phyloP scores from a whole-genome alignment of 495 filamentous ascomycete species.

The Penicillium argentinense region DNA sequence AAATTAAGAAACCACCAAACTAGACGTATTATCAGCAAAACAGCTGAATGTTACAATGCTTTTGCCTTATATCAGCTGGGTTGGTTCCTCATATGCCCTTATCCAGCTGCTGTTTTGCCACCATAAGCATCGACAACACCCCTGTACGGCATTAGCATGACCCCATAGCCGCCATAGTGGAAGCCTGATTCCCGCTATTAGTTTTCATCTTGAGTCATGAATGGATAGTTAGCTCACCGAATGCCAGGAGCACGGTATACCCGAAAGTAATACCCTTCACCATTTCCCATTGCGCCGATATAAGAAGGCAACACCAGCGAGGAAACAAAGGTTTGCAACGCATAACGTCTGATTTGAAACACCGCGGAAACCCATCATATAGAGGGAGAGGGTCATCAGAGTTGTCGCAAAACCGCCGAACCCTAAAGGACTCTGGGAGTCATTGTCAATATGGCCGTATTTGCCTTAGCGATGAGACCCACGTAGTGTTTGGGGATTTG shows the following conservation, averaged over 20 bases:
- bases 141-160: constrained; percentile 19
- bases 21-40: too few relatives aligned
- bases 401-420: constrained; percentile 11
- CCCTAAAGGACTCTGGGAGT: too few relatives aligned
- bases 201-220: too few relatives aligned
- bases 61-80: too few relatives aligned
- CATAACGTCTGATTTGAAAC: constrained; percentile 7
- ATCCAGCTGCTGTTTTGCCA: too few relatives aligned
- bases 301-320: constrained; percentile 9
- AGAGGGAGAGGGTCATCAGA: constrained; percentile 4
- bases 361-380: constrained; percentile 9
- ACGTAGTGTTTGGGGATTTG: too few relatives aligned
- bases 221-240: constrained; percentile 20
- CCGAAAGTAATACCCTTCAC: constrained; percentile 8
- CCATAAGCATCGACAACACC: constrained; percentile 20
- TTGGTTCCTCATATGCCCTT: too few relatives aligned
- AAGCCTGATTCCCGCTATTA: constrained; percentile 6
- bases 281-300: constrained; percentile 15
- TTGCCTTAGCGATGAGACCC: too few relatives aligned
- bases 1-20: too few relatives aligned
- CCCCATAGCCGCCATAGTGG: constrained; percentile 23
- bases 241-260: constrained; percentile 16
- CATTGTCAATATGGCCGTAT: too few relatives aligned
- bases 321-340: constrained; percentile 10
- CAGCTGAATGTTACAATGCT: too few relatives aligned